Conservation (phyloP, 2,329 filamentous ascomycete species). For the Phyllosticta citrichinensis region DNA sequence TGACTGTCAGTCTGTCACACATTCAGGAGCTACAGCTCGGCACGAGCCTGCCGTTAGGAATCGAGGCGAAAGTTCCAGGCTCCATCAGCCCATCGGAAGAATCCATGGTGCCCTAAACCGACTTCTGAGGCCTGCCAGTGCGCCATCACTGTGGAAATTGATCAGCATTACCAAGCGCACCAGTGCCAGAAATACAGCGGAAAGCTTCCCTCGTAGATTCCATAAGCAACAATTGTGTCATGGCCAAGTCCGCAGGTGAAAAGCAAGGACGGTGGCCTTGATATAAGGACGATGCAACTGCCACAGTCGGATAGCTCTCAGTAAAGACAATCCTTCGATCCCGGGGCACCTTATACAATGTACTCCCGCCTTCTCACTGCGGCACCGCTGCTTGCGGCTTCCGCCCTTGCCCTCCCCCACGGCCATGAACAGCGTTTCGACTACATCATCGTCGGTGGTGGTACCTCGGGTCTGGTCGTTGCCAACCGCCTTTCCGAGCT, state of each 20-base stretch:
- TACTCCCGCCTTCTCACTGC: slow-evolving; percentile 4
- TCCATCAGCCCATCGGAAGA: neutral
- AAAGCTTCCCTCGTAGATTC: neutral
- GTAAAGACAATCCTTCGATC: neutral
- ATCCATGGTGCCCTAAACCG: neutral
- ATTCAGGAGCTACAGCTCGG: neutral
- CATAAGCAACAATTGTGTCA: neutral
- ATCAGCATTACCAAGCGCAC: neutral
- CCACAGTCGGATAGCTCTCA: neutral
- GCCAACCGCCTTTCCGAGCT: slow-evolving; percentile 20
- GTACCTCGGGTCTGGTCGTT: slow-evolving; percentile 19
- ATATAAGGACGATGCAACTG: neutral
- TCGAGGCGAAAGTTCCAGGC: neutral
- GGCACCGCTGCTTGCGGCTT: slow-evolving; percentile 5
- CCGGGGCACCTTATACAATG: neutral
- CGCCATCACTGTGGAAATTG: neutral
- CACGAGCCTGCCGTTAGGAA: neutral
- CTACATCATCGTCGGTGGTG: slow-evolving; percentile 21
- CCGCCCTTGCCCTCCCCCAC: slow-evolving; percentile 7
- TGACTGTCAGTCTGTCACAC: neutral
- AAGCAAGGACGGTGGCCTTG: neutral
- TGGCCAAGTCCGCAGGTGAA: neutral
- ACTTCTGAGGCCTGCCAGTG: neutral
- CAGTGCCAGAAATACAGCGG: neutral
- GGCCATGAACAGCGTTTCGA: slow-evolving; percentile 14